These are phyloP conservation scores for Metschnikowia lachancei DNA, from an alignment of 805 yeast species.

Conservation along the genomic window DNA sequence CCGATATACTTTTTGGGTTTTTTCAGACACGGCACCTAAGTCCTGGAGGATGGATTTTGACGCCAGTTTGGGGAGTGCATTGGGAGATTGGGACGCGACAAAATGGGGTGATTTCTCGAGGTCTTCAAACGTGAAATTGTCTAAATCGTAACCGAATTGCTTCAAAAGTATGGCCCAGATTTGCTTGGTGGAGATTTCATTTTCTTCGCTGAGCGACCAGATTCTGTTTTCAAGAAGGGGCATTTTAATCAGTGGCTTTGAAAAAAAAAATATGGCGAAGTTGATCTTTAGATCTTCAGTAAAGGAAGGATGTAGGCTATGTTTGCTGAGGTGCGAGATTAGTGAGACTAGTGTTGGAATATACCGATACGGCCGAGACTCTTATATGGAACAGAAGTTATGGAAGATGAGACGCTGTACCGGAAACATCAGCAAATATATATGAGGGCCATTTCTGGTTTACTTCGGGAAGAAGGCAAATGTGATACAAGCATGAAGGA, in stretches of 20 bases:
- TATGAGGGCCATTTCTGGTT: no score
- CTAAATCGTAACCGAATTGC: constrained; percentile 25
- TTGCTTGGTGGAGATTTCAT: constrained; percentile 65
- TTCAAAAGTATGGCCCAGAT: constrained; percentile 65
- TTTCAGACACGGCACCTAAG: constrained; percentile 13
- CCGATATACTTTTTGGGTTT: constrained; percentile 9
- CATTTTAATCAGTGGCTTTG: constrained; percentile 1
- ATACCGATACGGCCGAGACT: no score
- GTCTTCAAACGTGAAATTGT: constrained; percentile 12
- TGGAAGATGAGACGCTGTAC: no score
- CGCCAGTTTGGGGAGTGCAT: constrained; percentile 15
- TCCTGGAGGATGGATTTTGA: constrained; percentile 10
- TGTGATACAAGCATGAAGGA: no score
- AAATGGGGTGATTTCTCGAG: constrained; percentile 12
- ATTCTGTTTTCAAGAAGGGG: constrained; percentile 18
- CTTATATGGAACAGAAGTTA: no score
- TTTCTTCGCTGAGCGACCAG: constrained; percentile 41
- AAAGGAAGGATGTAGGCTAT: no score
- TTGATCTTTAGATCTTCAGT: no score
- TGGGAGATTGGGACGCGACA: constrained; percentile 14
- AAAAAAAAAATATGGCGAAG: neutral
- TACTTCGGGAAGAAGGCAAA: no score
- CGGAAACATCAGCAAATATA: no score
- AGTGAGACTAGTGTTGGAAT: no score
- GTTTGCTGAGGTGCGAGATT: no score